Conservation (phyloP, 2,329 filamentous ascomycete genomes). For the Claviceps sp. region DNA sequence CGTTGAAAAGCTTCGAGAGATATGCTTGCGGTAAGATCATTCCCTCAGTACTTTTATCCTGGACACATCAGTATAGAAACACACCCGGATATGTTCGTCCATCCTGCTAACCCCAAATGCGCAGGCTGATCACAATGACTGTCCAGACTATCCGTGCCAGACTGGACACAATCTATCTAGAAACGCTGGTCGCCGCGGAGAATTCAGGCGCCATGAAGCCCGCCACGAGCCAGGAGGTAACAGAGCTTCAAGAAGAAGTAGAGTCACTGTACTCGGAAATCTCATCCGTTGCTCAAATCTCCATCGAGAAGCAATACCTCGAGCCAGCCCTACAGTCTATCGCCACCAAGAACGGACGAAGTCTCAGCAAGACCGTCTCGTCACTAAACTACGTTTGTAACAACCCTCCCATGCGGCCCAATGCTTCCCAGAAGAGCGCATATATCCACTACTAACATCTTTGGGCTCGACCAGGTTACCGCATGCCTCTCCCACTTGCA, state of each 20-base stretch:
- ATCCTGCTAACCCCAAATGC: constrained; percentile 15
- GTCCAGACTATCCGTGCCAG: constrained; percentile 41
- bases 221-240: constrained; percentile 27
- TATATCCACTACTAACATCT: constrained; percentile 10
- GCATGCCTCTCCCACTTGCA: constrained; percentile 39
- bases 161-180: constrained; percentile 42
- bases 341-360: constrained; percentile 29
- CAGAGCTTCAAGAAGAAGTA: constrained; percentile 47
- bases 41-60: too few relatives aligned
- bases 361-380: constrained; percentile 28
- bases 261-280: constrained; percentile 59
- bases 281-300: constrained; percentile 56
- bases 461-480: constrained; percentile 26
- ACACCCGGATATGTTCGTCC: too few relatives aligned
- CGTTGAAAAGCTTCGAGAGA: constrained; percentile 44
- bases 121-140: constrained; percentile 43
- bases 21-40: constrained; percentile 34
- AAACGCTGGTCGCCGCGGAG: constrained; percentile 24
- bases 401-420: too few relatives aligned
- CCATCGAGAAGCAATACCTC: constrained; percentile 52
- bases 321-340: constrained; percentile 42
- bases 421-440: too few relatives aligned
- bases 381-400: constrained; percentile 35
- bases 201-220: constrained; percentile 14
- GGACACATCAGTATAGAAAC: not conserved